These are phyloP conservation scores for Calonectria pteridis DNA, from an alignment of 2,329 filamentous ascomycete genomes.

Conservation along the genomic window DNA sequence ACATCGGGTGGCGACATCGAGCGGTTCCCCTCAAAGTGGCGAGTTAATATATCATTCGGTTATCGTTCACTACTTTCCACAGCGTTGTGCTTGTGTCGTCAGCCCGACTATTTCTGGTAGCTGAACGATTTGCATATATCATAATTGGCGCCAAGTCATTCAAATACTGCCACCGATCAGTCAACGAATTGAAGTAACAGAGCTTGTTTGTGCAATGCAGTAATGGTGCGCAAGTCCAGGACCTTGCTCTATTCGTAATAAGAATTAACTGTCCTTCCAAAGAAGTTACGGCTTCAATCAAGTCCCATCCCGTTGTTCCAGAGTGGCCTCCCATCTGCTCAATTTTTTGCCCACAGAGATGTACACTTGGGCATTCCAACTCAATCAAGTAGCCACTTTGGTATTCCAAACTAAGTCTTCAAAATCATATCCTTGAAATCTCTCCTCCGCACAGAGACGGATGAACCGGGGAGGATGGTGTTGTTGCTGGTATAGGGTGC, in stretches of 20 bases:
- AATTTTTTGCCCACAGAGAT: slow-evolving; percentile 26
- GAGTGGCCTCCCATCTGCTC: slow-evolving; percentile 21
- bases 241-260: slow-evolving; percentile 16
- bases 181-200: not conserved
- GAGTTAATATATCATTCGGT: not conserved
- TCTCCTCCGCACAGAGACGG: not conserved
- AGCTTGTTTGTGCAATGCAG: not conserved
- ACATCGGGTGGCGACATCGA: not conserved
- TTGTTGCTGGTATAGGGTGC: slow-evolving; percentile 6
- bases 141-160: too few species aligned
- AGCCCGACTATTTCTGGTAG: too few species aligned
- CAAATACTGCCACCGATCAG: not conserved
- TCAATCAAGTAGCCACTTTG: slow-evolving; percentile 14
- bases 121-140: too few species aligned
- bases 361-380: slow-evolving; percentile 17
- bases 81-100: too few species aligned
- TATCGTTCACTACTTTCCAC: not conserved
- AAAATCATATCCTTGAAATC: slow-evolving; percentile 8
- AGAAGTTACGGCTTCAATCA: slow-evolving; percentile 17
- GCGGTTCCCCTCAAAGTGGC: not conserved
- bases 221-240: slow-evolving; percentile 7
- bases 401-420: slow-evolving; percentile 22
- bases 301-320: slow-evolving; percentile 26
- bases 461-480: not conserved
- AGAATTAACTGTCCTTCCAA: slow-evolving; percentile 12